Evolutionary conservation across 805 yeast genomes (phyloP).

Genomic region (Candida coquimbonensis): DNA sequence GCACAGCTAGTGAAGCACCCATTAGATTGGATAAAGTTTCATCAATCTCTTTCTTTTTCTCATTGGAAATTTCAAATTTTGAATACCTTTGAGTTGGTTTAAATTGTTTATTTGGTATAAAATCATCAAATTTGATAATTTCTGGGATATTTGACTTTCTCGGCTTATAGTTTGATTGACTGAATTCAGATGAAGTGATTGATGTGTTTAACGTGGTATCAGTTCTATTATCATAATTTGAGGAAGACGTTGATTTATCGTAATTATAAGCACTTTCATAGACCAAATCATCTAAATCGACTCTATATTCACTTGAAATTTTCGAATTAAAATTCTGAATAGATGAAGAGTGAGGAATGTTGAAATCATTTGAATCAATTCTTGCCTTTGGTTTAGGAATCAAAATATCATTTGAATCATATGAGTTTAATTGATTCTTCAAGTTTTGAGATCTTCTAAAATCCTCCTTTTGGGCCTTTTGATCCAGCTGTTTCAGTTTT

Average conservation of each 20-base stretch:
- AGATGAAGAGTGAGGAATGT: constrained; percentile 12
- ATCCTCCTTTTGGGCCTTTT: constrained; percentile 7
- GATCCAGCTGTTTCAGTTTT: constrained; percentile 5
- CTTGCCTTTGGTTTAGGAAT: constrained; percentile 6
- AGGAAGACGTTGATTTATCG: constrained; percentile 29
- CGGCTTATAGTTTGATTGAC: neutral
- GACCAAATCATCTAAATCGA: constrained; percentile 37
- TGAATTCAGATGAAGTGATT: too few species aligned
- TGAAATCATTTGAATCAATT: neutral
- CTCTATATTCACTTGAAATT: constrained; percentile 41
- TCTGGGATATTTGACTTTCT: constrained; percentile 14
- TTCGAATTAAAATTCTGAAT: constrained; percentile 14
- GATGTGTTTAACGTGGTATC: too few species aligned
- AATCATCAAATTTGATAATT: constrained; percentile 22
- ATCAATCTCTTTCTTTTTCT: constrained; percentile 16
- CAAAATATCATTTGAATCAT: neutral
- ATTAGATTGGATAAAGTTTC: constrained; percentile 10
- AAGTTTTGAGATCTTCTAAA: constrained; percentile 8
- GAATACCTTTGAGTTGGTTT: constrained; percentile 9
- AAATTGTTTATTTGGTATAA: constrained; percentile 1
- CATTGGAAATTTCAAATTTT: constrained; percentile 17
- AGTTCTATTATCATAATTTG: neutral
- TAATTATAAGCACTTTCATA: constrained; percentile 57
- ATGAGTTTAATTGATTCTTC: neutral
- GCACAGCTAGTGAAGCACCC: constrained; percentile 3